Conservation (phyloP, 2,329 filamentous ascomycete genomes). For the Samsoniella hepiali region DNA sequence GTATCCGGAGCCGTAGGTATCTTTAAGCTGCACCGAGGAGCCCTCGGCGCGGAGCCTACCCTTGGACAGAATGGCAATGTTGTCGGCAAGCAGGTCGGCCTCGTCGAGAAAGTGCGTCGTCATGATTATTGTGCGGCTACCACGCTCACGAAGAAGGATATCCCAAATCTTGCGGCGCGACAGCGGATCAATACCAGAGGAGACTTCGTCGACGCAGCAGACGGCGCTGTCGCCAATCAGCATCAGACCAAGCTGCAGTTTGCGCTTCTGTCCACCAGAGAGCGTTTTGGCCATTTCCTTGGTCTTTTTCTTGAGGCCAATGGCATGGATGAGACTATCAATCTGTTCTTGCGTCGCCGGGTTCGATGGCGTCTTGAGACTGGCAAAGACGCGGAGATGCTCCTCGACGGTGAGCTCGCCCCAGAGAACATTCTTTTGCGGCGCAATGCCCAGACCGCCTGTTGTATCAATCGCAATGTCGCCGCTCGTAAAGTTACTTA, state of each 20-base stretch:
- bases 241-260: constrained; percentile 76
- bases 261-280: constrained; percentile 73
- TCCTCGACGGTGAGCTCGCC: constrained; percentile 68
- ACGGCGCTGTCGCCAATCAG: constrained; percentile 70
- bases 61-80: constrained; percentile 67
- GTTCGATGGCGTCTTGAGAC: constrained; percentile 55
- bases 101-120: constrained; percentile 78
- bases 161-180: constrained; percentile 51
- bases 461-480: constrained; percentile 61
- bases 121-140: constrained; percentile 63
- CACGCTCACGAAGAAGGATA: constrained; percentile 66
- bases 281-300: constrained; percentile 60
- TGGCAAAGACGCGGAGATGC: constrained; percentile 68
- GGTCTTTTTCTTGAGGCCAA: constrained; percentile 64
- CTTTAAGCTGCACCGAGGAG: constrained; percentile 66
- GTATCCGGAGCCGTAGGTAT: constrained; percentile 53
- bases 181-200: constrained; percentile 68
- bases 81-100: constrained; percentile 67
- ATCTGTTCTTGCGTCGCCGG: constrained; percentile 43
- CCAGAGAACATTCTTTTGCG: constrained; percentile 76
- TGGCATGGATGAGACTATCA: constrained; percentile 51
- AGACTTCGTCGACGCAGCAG: constrained; percentile 73
- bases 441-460: constrained; percentile 70
- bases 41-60: constrained; percentile 64
- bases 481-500: constrained; percentile 49